Evolutionary conservation across 345 rosid species (phyloP), one percentile per base, ranked within the genome.

Genomic region (Citrus glauca): DNA sequence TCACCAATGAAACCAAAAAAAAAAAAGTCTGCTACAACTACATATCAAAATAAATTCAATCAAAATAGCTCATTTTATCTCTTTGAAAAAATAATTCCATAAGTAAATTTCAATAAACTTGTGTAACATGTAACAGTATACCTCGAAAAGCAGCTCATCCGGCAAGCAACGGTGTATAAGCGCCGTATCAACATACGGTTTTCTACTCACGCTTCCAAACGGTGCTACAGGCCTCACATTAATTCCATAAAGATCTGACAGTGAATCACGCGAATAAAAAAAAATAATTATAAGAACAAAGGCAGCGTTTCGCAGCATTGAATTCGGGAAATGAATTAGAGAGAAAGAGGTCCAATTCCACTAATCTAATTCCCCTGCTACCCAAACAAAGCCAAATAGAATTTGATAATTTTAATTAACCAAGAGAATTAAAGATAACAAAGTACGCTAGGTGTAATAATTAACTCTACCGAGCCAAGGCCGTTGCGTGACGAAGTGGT

Each of bases 71-170:
- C 4, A 8, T 42, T 7, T 40, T 11, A 6, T 42, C 7, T 69
- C 19, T 13, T 42, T 24, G 57, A n/a, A 5, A 42, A 42, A 8
- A 42, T 5, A 17, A 50, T 11, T 19, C 40, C 40, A 64, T 2
- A 30, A 69, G 17, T 69, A 17, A 48, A 17, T 9, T 45, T 6
- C 20, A 24, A 11, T 42, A 42, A 24, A 16, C 35, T 50, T 14
- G 13, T 14, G 2, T 9, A 70, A 8, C 11, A 70, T 7, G 40
- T 56, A 77, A 53, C 84, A 91, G 40, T 60, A 53, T 86, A 92
- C 99, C 97, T 95, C 98, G 50, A 89, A 87, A 71, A 92, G 94
- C 77, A 95, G 89, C 84, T 95, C 99, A 87, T 95, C 99, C 0
- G 97, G 99, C 85, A 95, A 89, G 86, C 79, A 71, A 30, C 97